Percentiles rank a stretch among this genome's conserved stretches.
Evolutionary conservation across 2,329 filamentous ascomycete genomes (phyloP).

Genomic region (Monilinia aucupariae): DNA sequence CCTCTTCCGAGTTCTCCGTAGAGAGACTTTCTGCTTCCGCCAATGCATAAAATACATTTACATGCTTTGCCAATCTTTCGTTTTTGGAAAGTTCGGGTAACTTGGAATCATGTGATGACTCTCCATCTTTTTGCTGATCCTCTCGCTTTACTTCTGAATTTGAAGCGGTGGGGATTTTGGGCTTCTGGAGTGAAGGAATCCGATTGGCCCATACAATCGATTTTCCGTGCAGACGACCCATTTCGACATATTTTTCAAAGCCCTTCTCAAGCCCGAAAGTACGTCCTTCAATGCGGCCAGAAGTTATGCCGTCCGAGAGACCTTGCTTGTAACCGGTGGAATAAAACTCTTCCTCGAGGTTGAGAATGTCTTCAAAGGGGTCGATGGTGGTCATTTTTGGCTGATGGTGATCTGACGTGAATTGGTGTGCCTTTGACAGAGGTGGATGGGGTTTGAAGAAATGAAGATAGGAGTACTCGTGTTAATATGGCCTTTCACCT

Average conservation of each 20-base stretch:
- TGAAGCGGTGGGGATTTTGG: too few relatives aligned
- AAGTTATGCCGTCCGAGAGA: constrained; percentile 64
- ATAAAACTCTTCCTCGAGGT: constrained; percentile 68
- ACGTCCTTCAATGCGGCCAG: constrained; percentile 81
- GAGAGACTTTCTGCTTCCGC: constrained; percentile 73
- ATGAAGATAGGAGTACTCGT: not conserved
- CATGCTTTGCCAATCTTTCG: constrained; percentile 67
- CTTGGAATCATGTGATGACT: not conserved
- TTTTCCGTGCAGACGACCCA: constrained; percentile 72
- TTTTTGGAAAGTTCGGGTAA: constrained; percentile 46
- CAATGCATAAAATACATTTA: constrained; percentile 68
- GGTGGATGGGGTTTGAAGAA: not conserved
- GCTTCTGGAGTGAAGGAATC: constrained; percentile 38
- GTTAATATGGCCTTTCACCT: not conserved
- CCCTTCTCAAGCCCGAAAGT: constrained; percentile 87
- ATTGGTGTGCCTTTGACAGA: not conserved
- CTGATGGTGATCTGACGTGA: not conserved
- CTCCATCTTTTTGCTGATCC: not conserved
- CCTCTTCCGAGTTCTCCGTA: constrained; percentile 79
- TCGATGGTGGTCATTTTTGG: constrained; percentile 24
- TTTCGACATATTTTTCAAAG: constrained; percentile 83
- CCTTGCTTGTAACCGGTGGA: constrained; percentile 74
- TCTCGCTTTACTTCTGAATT: not conserved
- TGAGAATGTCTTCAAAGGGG: constrained; percentile 43
- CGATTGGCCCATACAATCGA: constrained; percentile 80